Conservation (phyloP, 1,139 yeast species). For the Nakaseomyces bracarensis region DNA sequence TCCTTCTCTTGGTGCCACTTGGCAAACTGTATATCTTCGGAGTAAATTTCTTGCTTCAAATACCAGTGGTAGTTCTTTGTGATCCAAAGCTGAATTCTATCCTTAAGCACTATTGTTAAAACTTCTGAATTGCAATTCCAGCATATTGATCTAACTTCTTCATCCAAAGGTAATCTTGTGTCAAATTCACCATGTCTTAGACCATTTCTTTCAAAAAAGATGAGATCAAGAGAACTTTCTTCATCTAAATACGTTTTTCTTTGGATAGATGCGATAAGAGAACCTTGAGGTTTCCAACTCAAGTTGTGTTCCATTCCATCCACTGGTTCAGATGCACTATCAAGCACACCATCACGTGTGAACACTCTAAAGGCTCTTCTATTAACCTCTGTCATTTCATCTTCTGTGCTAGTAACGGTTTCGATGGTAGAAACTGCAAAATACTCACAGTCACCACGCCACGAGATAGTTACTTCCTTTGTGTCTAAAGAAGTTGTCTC, state of each 20-base stretch:
- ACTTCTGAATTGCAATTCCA: slow-evolving; percentile 87
- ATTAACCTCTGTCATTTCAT: slow-evolving; percentile 35
- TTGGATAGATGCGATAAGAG: slow-evolving; percentile 76
- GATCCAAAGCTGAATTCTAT: slow-evolving; percentile 78
- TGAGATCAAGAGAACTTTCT: slow-evolving; percentile 40
- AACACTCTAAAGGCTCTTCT: slow-evolving; percentile 83
- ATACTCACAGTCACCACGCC: slow-evolving; percentile 95
- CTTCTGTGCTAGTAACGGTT: slow-evolving; percentile 28
- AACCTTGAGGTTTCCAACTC: slow-evolving; percentile 90
- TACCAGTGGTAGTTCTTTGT: slow-evolving; percentile 94
- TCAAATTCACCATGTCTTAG: slow-evolving; percentile 82
- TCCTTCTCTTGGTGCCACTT: slow-evolving; percentile 92
- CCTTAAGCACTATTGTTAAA: slow-evolving; percentile 54
- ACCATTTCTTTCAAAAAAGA: slow-evolving; percentile 91
- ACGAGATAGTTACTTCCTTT: slow-evolving; percentile 46
- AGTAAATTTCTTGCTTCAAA: slow-evolving; percentile 64
- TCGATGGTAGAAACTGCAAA: slow-evolving; percentile 65
- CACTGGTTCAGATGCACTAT: slow-evolving; percentile 85
- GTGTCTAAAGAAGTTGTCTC: slow-evolving; percentile 47
- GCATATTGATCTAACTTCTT: slow-evolving; percentile 43
- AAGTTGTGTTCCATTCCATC: slow-evolving; percentile 67
- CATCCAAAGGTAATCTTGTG: slow-evolving; percentile 50
- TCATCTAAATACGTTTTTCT: slow-evolving; percentile 35
- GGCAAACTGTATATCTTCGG: slow-evolving; percentile 40
- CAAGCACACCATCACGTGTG: slow-evolving; percentile 66